Evolutionary conservation across 1,284 basidiomycete genomes (phyloP).

Genomic region (Sutorius eximius): DNA sequence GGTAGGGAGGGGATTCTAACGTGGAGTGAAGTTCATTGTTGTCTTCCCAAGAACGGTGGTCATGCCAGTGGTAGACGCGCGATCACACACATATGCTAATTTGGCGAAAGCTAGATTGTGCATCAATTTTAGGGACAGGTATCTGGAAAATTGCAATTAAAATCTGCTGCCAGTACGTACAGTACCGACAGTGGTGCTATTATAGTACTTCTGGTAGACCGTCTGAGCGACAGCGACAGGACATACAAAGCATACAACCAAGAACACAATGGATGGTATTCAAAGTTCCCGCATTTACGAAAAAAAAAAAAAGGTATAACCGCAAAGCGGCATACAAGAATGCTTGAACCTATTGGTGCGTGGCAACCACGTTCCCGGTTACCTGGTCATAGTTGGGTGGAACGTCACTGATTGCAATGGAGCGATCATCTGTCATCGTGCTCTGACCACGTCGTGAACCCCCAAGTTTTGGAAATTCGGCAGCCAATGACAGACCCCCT

Average conservation of each 20-base stretch:
- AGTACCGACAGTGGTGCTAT: not conserved
- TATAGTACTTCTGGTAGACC: not conserved
- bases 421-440: conserved; percentile 7
- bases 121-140: no score
- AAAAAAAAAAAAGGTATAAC: not conserved
- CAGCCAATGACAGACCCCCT: conserved; percentile 17
- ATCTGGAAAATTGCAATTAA: not conserved
- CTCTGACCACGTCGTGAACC: conserved; percentile 5
- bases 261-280: not conserved
- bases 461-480: conserved; percentile 21
- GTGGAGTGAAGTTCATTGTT: not conserved
- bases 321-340: not conserved
- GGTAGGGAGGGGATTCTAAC: not conserved
- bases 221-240: not conserved
- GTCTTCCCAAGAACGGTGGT: not conserved
- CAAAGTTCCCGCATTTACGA: no score
- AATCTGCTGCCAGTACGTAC: no score
- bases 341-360: not conserved
- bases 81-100: not conserved
- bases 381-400: conserved; percentile 29
- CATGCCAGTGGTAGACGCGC: not conserved
- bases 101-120: not conserved
- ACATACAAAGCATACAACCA: not conserved
- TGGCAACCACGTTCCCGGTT: not conserved
- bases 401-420: conserved; percentile 15